Percentiles rank a stretch among this genome's conserved stretches.
Conservation (phyloP, 306 rosid species). For the Arachis stenosperma region DNA sequence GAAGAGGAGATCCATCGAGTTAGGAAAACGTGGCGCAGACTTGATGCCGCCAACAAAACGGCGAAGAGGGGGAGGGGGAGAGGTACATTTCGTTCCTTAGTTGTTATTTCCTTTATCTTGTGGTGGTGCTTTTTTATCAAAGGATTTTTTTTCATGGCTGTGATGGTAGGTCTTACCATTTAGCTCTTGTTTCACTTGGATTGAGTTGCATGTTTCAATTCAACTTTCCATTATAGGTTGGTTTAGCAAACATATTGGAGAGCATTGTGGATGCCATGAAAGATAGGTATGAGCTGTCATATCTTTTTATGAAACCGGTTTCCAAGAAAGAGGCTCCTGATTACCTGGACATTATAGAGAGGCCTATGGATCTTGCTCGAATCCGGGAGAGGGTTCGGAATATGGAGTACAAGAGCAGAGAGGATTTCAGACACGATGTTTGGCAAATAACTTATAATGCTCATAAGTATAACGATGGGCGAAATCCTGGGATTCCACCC, state of each 20-base stretch:
- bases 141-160: not conserved
- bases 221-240: conserved; percentile 60
- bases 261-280: conserved; percentile 69
- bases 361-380: conserved; percentile 91
- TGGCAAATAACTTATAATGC: conserved; percentile 88
- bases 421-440: conserved; percentile 83
- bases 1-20: conserved; percentile 74
- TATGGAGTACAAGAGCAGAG: conserved; percentile 89
- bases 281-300: conserved; percentile 65
- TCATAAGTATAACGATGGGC: conserved; percentile 78
- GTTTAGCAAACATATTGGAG: conserved; percentile 97
- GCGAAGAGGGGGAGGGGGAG: conserved; percentile 96
- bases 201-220: conserved; percentile 20
- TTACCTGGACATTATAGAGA: conserved; percentile 73
- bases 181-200: conserved; percentile 13
- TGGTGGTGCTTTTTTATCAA: too few species aligned
- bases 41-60: conserved; percentile 68
- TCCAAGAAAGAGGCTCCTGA: conserved; percentile 94
- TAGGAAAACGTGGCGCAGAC: conserved; percentile 67
- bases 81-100: conserved; percentile 43
- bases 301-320: conserved; percentile 83
- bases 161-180: not conserved
- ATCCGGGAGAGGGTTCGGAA: conserved; percentile 83
- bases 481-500: conserved; percentile 94
- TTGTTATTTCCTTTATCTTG: too few species aligned